Percentiles rank a stretch among this genome's conserved stretches.
Evolutionary conservation across 345 rosid genomes (phyloP).

Genomic region (Diplotaxis tenuifolia): DNA sequence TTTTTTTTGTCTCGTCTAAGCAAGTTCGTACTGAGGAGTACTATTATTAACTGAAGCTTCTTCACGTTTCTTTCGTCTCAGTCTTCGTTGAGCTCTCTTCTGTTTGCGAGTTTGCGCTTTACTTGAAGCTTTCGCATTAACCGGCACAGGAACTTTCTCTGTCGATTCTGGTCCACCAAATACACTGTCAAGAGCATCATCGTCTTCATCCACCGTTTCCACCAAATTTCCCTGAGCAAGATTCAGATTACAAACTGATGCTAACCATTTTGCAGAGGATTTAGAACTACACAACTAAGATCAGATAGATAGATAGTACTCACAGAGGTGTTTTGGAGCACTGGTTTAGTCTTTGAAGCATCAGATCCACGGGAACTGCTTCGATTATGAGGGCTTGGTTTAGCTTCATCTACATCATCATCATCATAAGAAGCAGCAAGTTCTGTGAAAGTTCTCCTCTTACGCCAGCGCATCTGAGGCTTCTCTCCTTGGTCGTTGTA

Average conservation of each 20-base stretch:
- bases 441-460: slow-evolving; percentile 56
- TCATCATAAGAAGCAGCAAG: slow-evolving; percentile 22
- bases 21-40: slow-evolving; percentile 31
- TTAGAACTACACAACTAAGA: neutral
- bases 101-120: slow-evolving; percentile 34
- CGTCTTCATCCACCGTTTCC: slow-evolving; percentile 30
- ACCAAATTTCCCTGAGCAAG: slow-evolving; percentile 26
- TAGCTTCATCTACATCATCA: slow-evolving; percentile 20
- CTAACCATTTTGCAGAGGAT: slow-evolving; percentile 1
- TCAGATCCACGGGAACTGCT: slow-evolving; percentile 19
- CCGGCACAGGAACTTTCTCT: slow-evolving; percentile 17
- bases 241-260: slow-evolving; percentile 1
- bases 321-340: slow-evolving; percentile 19
- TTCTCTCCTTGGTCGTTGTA: slow-evolving; percentile 60
- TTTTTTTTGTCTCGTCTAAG: slow-evolving; percentile 4
- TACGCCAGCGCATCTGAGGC: slow-evolving; percentile 71
- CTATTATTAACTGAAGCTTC: slow-evolving; percentile 20
- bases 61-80: slow-evolving; percentile 33
- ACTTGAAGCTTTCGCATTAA: neutral
- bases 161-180: slow-evolving; percentile 33
- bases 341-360: slow-evolving; percentile 16
- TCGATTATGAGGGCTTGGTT: slow-evolving; percentile 15
- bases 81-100: slow-evolving; percentile 38
- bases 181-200: slow-evolving; percentile 32
- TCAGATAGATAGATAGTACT: slow-evolving; percentile 19